Evolutionary conservation across 2,329 filamentous ascomycete genomes (phyloP), one percentile per base, ranked within the genome.

Genomic region (Arthrobotrys sinensis): DNA sequence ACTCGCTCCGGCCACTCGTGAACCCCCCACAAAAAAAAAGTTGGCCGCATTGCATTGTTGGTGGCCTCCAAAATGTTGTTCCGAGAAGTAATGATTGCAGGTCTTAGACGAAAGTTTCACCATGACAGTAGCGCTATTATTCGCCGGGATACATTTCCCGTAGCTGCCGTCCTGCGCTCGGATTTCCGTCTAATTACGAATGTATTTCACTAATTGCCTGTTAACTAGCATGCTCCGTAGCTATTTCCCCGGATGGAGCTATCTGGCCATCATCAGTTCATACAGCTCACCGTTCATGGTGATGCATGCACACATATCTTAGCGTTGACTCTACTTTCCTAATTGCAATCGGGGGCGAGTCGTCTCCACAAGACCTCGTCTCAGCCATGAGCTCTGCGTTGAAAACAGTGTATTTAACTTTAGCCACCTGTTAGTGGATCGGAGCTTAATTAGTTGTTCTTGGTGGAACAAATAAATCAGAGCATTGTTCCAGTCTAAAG

Each of bases 161-260:
- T 57, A 57, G 52, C 52, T 57, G n/a, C 52, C 32, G 16, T 36
- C 52, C 52, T 57, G 52, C 52, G 52, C 52, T 57, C 52, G 52
- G 32, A 57, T 38, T 57, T 38, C 52, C 32, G 52, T 57, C 52
- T 57, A 36, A 57, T 57, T 57, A 57, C 52, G 52, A 57, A 38
- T 38, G 32, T 1, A 48, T 48, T n/a, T 48, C 45, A 48, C 19
- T 48, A 48, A 48, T 57, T 36, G 32, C n/a, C 32, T 57, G 32
- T 12, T 12, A 57, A 32, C 10, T 57, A 57, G 32, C 52, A 57
- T 12, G n/a, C 28, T 32, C 52, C 52, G 32, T 57, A 21, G 28
- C 34, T 57, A 57, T 57, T 38, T 57, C 52, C n/a, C 52, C 16
- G 16, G 52, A 57, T 38, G n/a, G n/a, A 57, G 52, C n/a, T 38